Conservation (phyloP, 495 filamentous ascomycete species). For the Hapsidospora chrysogenum region DNA sequence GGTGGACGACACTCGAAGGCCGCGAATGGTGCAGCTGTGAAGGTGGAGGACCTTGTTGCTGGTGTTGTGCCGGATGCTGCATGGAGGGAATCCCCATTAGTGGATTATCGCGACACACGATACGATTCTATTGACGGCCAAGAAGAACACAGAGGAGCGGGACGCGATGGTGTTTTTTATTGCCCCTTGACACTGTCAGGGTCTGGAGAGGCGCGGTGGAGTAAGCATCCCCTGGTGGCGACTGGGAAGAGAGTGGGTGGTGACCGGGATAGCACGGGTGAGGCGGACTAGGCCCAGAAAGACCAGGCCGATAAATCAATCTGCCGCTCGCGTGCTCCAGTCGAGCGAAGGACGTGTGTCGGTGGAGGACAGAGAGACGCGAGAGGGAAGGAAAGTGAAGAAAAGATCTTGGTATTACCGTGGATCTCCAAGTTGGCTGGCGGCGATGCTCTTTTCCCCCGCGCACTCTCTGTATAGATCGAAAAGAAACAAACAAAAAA, state of each 20-base stretch:
- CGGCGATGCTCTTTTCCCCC: too few species aligned
- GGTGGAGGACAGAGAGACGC: background rate
- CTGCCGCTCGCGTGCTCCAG: constrained; percentile 1
- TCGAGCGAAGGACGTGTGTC: background rate
- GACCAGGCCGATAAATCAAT: constrained; percentile 2
- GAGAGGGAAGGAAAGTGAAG: background rate
- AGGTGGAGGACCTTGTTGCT: constrained; percentile 36
- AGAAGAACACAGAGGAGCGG: constrained; percentile 15
- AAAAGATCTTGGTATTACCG: background rate
- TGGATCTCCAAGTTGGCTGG: too few species aligned
- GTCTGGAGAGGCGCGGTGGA: constrained; percentile 8
- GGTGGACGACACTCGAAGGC: constrained; percentile 46
- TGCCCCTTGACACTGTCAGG: constrained; percentile 21
- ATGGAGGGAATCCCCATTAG: constrained; percentile 36
- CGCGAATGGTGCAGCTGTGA: constrained; percentile 42
- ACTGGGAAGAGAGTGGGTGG: constrained; percentile 2
- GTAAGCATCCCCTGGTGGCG: constrained; percentile 1
- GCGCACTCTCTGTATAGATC: too few species aligned
- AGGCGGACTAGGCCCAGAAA: constrained; percentile 3
- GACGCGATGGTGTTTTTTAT: constrained; percentile 26
- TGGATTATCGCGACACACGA: constrained; percentile 5
- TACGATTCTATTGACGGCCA: constrained; percentile 2
- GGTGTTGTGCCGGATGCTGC: constrained; percentile 45
- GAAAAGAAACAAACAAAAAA: background rate
- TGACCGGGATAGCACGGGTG: constrained; percentile 19